phyloP scores from a whole-genome alignment of 2,329 filamentous ascomycete genomes.

The Arthrobotrys sphaeroides region DNA sequence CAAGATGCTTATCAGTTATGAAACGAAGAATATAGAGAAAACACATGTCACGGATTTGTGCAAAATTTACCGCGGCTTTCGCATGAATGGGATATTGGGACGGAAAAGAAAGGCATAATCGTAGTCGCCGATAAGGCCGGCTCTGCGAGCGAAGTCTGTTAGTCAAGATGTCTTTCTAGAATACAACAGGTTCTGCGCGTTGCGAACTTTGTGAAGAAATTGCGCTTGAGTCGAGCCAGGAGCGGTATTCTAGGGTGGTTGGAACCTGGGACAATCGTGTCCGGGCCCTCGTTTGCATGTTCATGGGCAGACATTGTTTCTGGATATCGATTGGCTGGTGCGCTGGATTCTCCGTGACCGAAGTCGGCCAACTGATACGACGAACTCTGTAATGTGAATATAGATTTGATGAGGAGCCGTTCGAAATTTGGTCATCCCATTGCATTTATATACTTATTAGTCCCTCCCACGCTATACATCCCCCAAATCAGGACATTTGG shows the following conservation, averaged over 20 bases:
- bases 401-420: no score
- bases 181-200: background rate
- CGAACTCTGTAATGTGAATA: background rate
- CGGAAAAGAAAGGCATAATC: conserved; percentile 90
- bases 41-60: conserved; percentile 53
- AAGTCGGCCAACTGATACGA: no score
- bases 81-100: conserved; percentile 60
- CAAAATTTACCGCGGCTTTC: conserved; percentile 47
- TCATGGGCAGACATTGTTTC: conserved; percentile 35
- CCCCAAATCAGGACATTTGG: no score
- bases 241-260: conserved; percentile 40
- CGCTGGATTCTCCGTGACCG: no score
- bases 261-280: conserved; percentile 50
- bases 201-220: conserved; percentile 38
- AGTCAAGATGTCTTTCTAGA: background rate
- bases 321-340: background rate
- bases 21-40: conserved; percentile 57
- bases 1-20: conserved; percentile 59
- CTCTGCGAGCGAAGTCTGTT: conserved; percentile 57
- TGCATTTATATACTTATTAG: conserved; percentile 9
- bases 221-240: conserved; percentile 34
- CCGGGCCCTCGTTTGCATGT: conserved; percentile 44
- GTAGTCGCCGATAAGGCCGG: conserved; percentile 84
- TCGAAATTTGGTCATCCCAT: background rate
- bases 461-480: background rate